These are phyloP conservation scores for Kwoniella botswanensis DNA, from an alignment of 768 basidiomycete species.

Conservation along the genomic window DNA sequence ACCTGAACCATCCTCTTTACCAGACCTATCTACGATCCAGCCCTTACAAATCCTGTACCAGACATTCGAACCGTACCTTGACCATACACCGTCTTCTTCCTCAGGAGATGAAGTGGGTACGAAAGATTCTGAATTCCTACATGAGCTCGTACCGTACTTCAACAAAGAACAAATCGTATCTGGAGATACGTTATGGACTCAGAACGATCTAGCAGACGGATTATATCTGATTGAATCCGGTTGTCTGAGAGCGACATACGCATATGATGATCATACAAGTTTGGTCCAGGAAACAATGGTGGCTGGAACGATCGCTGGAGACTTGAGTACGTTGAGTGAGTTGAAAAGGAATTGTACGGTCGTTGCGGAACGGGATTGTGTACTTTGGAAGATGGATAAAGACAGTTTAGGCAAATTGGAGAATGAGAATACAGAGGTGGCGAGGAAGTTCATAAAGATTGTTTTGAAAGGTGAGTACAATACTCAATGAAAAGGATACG, in stretches of 20 bases:
- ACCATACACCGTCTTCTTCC: conserved; percentile 54
- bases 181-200: conserved; percentile 73
- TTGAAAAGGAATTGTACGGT: conserved; percentile 83
- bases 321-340: conserved; percentile 80
- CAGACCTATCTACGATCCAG: conserved; percentile 60
- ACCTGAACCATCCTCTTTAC: conserved; percentile 9
- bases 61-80: conserved; percentile 75
- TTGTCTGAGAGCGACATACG: conserved; percentile 79
- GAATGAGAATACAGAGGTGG: conserved; percentile 65
- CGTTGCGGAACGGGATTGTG: conserved; percentile 74
- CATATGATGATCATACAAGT: conserved; percentile 71
- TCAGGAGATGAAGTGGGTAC: not conserved
- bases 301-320: conserved; percentile 88
- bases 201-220: conserved; percentile 77
- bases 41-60: conserved; percentile 76
- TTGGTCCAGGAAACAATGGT: conserved; percentile 89
- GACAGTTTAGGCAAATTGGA: conserved; percentile 69
- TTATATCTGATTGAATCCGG: conserved; percentile 89
- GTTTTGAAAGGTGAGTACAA: conserved; percentile 54
- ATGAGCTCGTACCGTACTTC: conserved; percentile 73
- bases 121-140: conserved; percentile 61
- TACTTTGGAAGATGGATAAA: conserved; percentile 78
- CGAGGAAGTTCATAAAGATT: conserved; percentile 55
- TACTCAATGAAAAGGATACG: too few relatives aligned
- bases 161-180: conserved; percentile 66